Base-by-base conservation (phyloP, 2,329 filamentous ascomycete genomes). In the Neocucurbitaria cava region DNA sequence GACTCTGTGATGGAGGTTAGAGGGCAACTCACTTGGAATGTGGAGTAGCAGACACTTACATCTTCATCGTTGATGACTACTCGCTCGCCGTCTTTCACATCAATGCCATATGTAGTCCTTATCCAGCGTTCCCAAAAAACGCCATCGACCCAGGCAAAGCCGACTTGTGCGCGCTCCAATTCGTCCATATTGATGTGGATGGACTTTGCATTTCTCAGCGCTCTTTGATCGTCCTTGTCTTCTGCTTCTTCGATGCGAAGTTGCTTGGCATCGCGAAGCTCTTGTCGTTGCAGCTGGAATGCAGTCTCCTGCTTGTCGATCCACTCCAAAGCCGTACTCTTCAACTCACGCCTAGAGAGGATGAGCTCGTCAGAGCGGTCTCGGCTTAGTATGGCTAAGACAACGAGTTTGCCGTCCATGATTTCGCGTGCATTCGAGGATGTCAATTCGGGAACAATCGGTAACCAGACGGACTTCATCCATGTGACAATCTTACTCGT, bases 81-180 rank as follows among this genome's bases (percentile, higher is more conserved):
- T 59, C 91, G 87, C 76, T 98, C 95, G 43, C 94, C 93, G 59
- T 95, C 88, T 57, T 81, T 82, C 28, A 95, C 88, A 66, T 96
- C 90, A 64, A 98, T 89, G 49, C 94, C 94, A 71, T 96, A 99
- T 0, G 94, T 97, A n/a, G 89, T 93, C 64, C 89, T 85, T 61
- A 99, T 87, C 95, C 95, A 99, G 58, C 94, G 86, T 77, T 98
- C 93, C 95, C 95, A 99, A 76, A 98, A 98, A 7, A 91, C 86
- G 46, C 93, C 92, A 73, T 99, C 95, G 11, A 98, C 92, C 95
- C 95, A 99, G 11, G 95, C 95, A 76, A 99, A 99, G 8, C 87
- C 86, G 38, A 98, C 92, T 72, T 96, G 90, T 75, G 94, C 96
- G 65, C 89, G 89, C 71, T 92, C 88, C 47, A 91, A 86, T 71